Evolutionary conservation across 1,139 yeast genomes (phyloP), one percentile per base, ranked within the genome.

Genomic region (Hanseniaspora sp.): DNA sequence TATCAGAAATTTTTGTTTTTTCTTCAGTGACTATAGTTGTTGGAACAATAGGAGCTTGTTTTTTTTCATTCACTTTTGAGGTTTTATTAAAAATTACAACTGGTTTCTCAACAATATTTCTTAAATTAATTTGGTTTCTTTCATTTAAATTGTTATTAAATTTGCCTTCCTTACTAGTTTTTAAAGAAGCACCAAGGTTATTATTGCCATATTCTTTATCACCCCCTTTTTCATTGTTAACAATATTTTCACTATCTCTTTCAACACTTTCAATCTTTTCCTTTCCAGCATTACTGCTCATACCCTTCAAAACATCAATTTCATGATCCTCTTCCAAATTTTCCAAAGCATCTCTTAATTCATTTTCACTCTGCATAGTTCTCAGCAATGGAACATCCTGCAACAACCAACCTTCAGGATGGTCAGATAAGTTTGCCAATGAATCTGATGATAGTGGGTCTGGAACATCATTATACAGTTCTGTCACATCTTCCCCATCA

Each of bases 321-420:
- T 51, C 54, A 13, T 35, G 30, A 6, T 51, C 54, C 15, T 44
- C 54, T 9, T 51, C 54, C 13, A 51, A 5, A 34, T 51, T 51
- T 15, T 44, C 54, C 13, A 51, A 38, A 3, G 48, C 54, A 7
- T 51, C 48, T 18, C 54, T 34, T 5, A 51, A 38, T 18, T 51
- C 54, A 18, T 13, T 31, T 23, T 51, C 54, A 13, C 54, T 51
- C 31, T 51, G 54, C 23, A 51, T 42, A 3, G 48, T 44, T 23
- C 44, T 51, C 33, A 51, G 18, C 5, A 51, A 33, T 12, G 54
- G 54, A 8, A 51, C 54, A 15, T 51, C 54, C 13, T 51, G 48
- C 12, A 51, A 37, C 3, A 51, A 7, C 2, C 44, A 17, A 17
- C 43, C 31, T 35, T 51, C 48, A 30, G 48, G 48, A n/a, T 41